A percentile compares a stretch with the other conserved stretches of the same genome.
These are phyloP conservation scores for Raphanus sativus DNA, from an alignment of 345 rosid species.

Conservation along the genomic window DNA sequence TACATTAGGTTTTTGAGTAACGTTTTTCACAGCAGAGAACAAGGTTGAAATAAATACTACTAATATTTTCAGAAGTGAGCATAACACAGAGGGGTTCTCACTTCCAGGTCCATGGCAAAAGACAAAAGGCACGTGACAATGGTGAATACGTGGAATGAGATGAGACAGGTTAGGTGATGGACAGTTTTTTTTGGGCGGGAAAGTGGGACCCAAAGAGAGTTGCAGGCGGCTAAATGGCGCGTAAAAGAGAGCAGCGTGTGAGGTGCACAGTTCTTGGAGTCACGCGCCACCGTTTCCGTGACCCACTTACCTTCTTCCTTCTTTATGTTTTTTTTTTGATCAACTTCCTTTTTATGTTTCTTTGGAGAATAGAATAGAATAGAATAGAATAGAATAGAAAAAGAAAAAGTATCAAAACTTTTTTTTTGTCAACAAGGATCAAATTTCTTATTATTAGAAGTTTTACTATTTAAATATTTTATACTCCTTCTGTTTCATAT, in stretches of 20 bases:
- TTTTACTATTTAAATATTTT: too few relatives aligned
- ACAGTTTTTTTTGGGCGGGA: conserved; percentile 28
- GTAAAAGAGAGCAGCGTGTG: not conserved
- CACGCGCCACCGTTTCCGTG: conserved; percentile 36
- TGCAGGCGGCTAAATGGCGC: conserved; percentile 39
- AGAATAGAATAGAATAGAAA: too few relatives aligned
- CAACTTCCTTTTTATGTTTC: not conserved
- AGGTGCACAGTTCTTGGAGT: conserved; percentile 14
- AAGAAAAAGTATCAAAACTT: too few relatives aligned
- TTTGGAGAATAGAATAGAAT: too few relatives aligned
- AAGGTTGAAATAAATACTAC: not conserved
- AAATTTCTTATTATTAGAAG: too few relatives aligned
- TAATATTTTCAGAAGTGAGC: conserved; percentile 16
- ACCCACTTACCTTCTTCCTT: conserved; percentile 7
- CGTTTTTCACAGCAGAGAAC: not conserved
- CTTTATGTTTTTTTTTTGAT: not conserved
- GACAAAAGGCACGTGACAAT: conserved; percentile 17
- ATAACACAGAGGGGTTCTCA: not conserved
- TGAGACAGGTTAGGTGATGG: conserved; percentile 10
- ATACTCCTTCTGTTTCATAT: too few relatives aligned
- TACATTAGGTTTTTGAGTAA: not conserved
- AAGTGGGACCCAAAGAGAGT: conserved; percentile 30
- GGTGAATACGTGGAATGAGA: conserved; percentile 18
- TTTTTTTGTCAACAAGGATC: too few relatives aligned
- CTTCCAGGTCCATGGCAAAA: not conserved